Base-by-base conservation (phyloP, 2,329 filamentous ascomycete genomes). In the Dothistroma septosporum region DNA sequence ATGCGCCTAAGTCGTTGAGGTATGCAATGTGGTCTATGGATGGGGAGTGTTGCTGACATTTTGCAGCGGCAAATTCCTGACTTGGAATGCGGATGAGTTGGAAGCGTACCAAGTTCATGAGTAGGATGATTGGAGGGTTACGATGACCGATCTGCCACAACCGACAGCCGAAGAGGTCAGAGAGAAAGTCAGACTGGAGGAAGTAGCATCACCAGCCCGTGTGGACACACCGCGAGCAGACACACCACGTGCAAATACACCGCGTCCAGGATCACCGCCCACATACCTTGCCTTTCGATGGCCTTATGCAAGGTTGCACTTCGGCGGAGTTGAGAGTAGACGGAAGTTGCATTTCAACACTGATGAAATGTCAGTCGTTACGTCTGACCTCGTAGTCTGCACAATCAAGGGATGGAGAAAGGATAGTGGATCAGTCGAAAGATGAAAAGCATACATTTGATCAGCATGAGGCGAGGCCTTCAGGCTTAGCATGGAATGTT, bases 401-500 rank as follows among this genome's bases (percentile, higher is more conserved):
- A 50, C 4, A 28, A 24, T 28, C 21, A 28, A 28, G 21, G 14
- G 37, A 1, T 50, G 21, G 24, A 5, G 22, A 8, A 50, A 21
- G 50, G 12, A 33, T 46, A 24, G 44, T 35, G 31, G 73, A 75
- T 90, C 88, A 90, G 87, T 83, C 83, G 87, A 90, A 90, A 90
- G 87, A 90, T 90, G 87, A 90, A 90, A 90, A 90, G 87, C 83
- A 85, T 83, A 82, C 82, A 79, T 81, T 84, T 77, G 73, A 80
- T 77, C 78, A 89, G 85, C 83, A 88, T 84, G 86, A 84, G 72
- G 70, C 74, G 70, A 67, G 73, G 75, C 76, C 80, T 85, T 90
- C 87, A 81, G 88, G 78, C 85, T 89, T 89, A 90, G 87, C 87
- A 90, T 88, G 85, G 86, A 88, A 87, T 86, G 78, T 83, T 79